Base-by-base conservation (phyloP, 2,329 filamentous ascomycete genomes). In the Arachnopeziza araneosa region DNA sequence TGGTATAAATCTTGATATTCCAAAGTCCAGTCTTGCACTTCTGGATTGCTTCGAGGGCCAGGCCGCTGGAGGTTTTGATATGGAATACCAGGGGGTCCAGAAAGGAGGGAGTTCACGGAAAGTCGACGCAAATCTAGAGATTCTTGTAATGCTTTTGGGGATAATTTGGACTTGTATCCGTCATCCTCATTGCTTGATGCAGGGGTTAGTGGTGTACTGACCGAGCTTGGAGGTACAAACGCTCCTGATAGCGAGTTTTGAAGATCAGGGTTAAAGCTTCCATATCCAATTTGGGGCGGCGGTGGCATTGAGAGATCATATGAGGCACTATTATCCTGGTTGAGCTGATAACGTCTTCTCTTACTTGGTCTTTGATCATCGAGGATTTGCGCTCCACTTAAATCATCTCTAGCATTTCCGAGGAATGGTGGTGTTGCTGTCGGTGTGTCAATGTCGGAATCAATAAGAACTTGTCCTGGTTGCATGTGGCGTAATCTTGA, bases 91-190 rank as follows among this genome's bases (percentile, higher is more conserved):
- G 79, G 75, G 21, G 81, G 77, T 19, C 81, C 78, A 2, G 81
- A 81, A 5, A 90, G 74, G 8, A 90, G 73, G 14, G 86, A 89
- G 66, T 83, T 84, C 32, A 90, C 85, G 9, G 86, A 88, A 23
- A 90, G 75, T 19, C 84, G 75, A 12, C 79, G 78, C 26, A 80
- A 66, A 59, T 81, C 78, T 26, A 76, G 69, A 54, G 75, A 71
- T 19, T 74, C 70, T 52, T 75, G 73, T 4, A 67, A 58, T n/a
- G 59, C 36, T 50, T 63, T 53, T 24, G 66, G 60, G 3, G 64
- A 70, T 22, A 67, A 51, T 21, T 68, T 67, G 23, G 60, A 56
- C 72, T 74, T 55, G 74, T 77, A 60, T 68, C 73, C 44, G 75
- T 79, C 58, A 74, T 82, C 67, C 75, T 76, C 64, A 74, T 77